Percentiles rank a stretch among this genome's conserved stretches.
phyloP scores from a whole-genome alignment of 1,139 yeast species.

The Casaregolazyma lundiana region DNA sequence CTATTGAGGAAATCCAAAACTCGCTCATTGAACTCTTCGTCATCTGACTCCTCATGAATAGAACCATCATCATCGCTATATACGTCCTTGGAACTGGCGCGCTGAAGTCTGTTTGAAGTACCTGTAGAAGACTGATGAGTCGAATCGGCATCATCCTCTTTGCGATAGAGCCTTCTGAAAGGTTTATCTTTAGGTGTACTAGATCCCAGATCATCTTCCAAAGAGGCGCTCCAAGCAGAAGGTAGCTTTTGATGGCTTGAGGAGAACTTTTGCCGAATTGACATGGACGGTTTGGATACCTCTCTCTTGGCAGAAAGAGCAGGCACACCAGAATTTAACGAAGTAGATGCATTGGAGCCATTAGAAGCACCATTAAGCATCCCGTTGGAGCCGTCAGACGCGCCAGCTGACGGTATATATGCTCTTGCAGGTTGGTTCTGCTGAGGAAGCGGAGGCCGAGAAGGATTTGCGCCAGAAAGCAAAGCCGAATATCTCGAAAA shows the following conservation, averaged over 20 bases:
- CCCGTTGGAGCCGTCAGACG: background rate
- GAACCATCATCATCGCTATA: conserved; percentile 33
- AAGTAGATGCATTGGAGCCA: too few relatives aligned
- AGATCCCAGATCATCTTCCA: too few relatives aligned
- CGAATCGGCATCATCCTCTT: background rate
- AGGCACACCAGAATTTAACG: conserved; percentile 14
- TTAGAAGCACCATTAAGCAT: background rate
- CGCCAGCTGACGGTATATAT: conserved; percentile 5
- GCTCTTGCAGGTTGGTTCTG: conserved; percentile 12
- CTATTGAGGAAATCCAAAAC: conserved; percentile 74
- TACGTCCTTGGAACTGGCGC: background rate
- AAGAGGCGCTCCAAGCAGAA: conserved; percentile 10
- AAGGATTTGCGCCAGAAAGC: conserved; percentile 11
- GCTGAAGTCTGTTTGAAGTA: background rate
- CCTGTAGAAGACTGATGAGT: background rate
- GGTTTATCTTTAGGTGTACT: conserved; percentile 32
- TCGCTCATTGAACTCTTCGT: conserved; percentile 51
- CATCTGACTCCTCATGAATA: conserved; percentile 41
- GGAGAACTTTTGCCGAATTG: conserved; percentile 36
- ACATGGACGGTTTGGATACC: conserved; percentile 28
- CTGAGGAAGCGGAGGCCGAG: background rate
- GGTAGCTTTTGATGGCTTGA: conserved; percentile 7
- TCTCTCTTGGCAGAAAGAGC: conserved; percentile 27
- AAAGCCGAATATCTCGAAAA: conserved; percentile 20
- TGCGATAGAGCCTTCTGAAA: conserved; percentile 35